These are phyloP conservation scores for Santalum album DNA, from an alignment of 164 flowering plant genomes.

Conservation along the genomic window DNA sequence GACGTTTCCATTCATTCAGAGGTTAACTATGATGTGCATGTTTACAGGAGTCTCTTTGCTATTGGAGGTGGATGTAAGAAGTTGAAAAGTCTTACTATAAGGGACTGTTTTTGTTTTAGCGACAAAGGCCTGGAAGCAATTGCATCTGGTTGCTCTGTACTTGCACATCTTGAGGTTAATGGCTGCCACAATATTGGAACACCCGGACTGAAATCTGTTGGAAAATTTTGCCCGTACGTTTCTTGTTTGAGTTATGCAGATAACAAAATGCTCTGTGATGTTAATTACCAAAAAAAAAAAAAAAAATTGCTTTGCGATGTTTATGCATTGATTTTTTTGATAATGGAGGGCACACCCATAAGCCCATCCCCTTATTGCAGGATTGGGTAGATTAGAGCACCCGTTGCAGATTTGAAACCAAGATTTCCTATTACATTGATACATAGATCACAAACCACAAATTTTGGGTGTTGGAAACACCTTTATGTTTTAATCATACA, in stretches of 20 bases:
- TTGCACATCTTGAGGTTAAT: slow-evolving; percentile 82
- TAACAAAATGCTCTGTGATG: too few species aligned
- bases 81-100: slow-evolving; percentile 64
- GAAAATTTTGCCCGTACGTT: slow-evolving; percentile 70
- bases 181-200: slow-evolving; percentile 91
- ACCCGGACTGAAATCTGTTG: slow-evolving; percentile 65
- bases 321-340: too few species aligned
- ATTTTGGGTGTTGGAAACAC: too few species aligned
- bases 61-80: slow-evolving; percentile 78
- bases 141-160: slow-evolving; percentile 70
- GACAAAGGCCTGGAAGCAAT: slow-evolving; percentile 75
- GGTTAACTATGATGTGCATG: neutral
- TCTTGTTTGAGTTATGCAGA: neutral
- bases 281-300: too few species aligned
- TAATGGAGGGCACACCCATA: too few species aligned
- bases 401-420: too few species aligned
- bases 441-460: too few species aligned
- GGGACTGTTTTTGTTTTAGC: slow-evolving; percentile 74
- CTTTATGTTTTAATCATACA: too few species aligned
- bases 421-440: too few species aligned
- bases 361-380: too few species aligned
- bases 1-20: neutral
- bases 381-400: too few species aligned
- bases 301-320: too few species aligned
- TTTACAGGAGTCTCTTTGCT: slow-evolving; percentile 71